Conservation (phyloP, 805 yeast genomes). For the Metschnikowia hibisci region DNA sequence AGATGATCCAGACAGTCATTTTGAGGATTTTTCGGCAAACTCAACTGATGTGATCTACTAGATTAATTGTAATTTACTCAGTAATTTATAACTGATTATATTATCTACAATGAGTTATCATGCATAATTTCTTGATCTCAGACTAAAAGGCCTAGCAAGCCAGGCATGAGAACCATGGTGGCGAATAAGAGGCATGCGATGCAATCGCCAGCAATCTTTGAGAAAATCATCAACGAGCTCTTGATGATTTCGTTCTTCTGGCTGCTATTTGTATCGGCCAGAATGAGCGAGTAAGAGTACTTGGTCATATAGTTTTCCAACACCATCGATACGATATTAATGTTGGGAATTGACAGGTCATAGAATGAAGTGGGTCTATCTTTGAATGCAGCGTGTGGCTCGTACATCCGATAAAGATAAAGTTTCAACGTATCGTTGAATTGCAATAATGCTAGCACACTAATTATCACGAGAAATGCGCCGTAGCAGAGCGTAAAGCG, state of each 20-base stretch:
- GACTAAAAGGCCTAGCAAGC: conserved; percentile 4
- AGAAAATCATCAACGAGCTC: conserved; percentile 3
- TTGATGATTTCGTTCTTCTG: conserved; percentile 1
- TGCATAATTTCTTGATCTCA: background rate
- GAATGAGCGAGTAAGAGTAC: conserved; percentile 8
- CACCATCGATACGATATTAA: conserved; percentile 5
- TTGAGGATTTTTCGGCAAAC: no score
- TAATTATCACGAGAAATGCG: conserved; percentile 6
- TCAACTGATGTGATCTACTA: no score
- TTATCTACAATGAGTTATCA: background rate
- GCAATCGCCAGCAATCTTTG: conserved; percentile 7
- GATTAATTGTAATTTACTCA: no score
- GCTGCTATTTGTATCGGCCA: background rate
- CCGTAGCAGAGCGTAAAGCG: conserved; percentile 13
- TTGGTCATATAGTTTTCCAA: conserved; percentile 14
- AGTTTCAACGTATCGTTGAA: conserved; percentile 12
- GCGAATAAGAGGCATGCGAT: conserved; percentile 11
- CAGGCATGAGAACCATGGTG: conserved; percentile 13
- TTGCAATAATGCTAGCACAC: conserved; percentile 4
- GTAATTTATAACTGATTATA: no score
- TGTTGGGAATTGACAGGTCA: conserved; percentile 8
- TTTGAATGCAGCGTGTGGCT: conserved; percentile 4
- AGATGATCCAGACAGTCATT: no score
- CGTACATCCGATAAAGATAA: conserved; percentile 12
- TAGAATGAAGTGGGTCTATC: conserved; percentile 2